A percentile compares a stretch with the other conserved stretches of the same genome.
Evolutionary conservation across 805 yeast genomes (phyloP).

Genomic region (Starmera quercuum): DNA sequence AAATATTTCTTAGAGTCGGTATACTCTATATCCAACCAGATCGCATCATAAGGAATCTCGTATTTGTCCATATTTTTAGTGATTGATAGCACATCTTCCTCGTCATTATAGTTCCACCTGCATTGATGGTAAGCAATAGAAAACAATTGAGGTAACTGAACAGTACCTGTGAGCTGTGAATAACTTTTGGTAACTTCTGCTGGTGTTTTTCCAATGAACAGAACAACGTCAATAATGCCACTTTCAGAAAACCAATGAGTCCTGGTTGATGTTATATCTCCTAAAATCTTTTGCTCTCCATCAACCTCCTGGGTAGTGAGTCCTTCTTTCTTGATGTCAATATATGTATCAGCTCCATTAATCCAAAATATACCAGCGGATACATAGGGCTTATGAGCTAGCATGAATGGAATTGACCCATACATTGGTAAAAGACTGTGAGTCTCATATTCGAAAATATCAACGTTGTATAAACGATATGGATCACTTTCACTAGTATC

Average conservation of each 20-base stretch:
- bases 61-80: constrained; percentile 60
- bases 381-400: constrained; percentile 50
- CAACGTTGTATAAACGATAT: constrained; percentile 86
- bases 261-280: constrained; percentile 19
- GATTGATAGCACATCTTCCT: constrained; percentile 74
- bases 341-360: constrained; percentile 87
- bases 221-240: constrained; percentile 71
- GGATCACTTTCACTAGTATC: constrained; percentile 65
- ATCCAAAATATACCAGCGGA: constrained; percentile 85
- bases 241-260: constrained; percentile 95
- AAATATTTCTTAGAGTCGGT: constrained; percentile 82
- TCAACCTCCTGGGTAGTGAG: constrained; percentile 12
- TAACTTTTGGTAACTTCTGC: constrained; percentile 50
- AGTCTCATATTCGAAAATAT: constrained; percentile 87
- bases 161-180: constrained; percentile 64
- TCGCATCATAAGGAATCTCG: constrained; percentile 78
- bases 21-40: constrained; percentile 95
- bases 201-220: constrained; percentile 56
- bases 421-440: constrained; percentile 86
- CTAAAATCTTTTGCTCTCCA: constrained; percentile 4
- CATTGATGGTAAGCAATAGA: constrained; percentile 93
- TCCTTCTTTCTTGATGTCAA: constrained; percentile 50
- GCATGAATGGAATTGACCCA: constrained; percentile 86
- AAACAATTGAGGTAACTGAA: constrained; percentile 67
- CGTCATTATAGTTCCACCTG: constrained; percentile 94